These are phyloP conservation scores for Pythium periplocum DNA, from an alignment of 352 stramenopile genomes.

Conservation along the genomic window DNA sequence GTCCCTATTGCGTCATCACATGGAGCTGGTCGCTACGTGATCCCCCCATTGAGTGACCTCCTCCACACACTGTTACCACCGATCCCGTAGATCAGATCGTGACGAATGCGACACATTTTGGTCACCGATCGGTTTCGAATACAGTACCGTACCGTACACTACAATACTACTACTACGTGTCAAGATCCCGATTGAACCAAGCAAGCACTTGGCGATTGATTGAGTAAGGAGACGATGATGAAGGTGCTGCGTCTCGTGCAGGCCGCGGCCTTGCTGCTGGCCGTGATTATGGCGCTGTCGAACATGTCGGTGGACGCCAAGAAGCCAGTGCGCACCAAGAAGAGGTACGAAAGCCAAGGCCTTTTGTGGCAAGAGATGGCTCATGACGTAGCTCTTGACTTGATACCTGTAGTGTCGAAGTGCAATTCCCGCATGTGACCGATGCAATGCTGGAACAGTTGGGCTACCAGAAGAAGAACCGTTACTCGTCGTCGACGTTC, in stretches of 20 bases:
- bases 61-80: too few species aligned
- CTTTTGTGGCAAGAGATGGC: too few species aligned
- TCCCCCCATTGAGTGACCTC: too few species aligned
- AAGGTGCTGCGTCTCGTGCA: constrained; percentile 20
- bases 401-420: constrained; percentile 36
- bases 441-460: constrained; percentile 69
- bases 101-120: too few species aligned
- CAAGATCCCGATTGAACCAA: too few species aligned
- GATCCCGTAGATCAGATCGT: too few species aligned
- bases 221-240: constrained; percentile 8
- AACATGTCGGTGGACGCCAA: constrained; percentile 15
- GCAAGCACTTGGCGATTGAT: not conserved
- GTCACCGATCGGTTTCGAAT: too few species aligned
- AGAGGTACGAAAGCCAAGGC: constrained; percentile 30
- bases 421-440: constrained; percentile 75
- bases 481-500: constrained; percentile 65
- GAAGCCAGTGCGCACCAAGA: constrained; percentile 19
- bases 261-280: constrained; percentile 19
- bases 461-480: constrained; percentile 79
- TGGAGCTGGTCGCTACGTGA: too few species aligned
- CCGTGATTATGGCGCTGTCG: constrained; percentile 25
- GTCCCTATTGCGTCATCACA: too few species aligned
- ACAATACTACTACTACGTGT: too few species aligned
- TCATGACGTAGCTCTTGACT: too few species aligned
- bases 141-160: too few species aligned